These are phyloP conservation scores for Mortierella sp. DNA, from an alignment of 371 early-diverging fungal species.

Conservation along the genomic window DNA sequence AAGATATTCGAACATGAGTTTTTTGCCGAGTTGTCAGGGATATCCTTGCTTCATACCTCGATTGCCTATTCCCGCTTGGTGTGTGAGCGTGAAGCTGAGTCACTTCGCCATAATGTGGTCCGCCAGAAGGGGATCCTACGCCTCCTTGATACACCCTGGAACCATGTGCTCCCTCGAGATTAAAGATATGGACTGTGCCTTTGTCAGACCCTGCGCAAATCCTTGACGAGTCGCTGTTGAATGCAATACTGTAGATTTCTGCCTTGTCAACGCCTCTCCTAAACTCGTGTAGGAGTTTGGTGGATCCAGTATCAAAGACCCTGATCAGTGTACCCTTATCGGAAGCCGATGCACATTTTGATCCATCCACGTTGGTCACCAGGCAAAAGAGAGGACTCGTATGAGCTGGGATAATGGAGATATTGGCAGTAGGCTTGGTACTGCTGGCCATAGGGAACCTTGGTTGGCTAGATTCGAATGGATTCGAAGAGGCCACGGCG, in stretches of 20 bases:
- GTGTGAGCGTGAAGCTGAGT: slow-evolving; percentile 34
- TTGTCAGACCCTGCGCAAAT: slow-evolving; percentile 92
- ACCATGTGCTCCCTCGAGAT: slow-evolving; percentile 68
- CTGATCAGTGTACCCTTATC: slow-evolving; percentile 93
- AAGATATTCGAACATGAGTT: too few relatives aligned
- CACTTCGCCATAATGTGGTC: slow-evolving; percentile 70
- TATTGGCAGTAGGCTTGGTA: slow-evolving; percentile 64
- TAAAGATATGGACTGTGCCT: slow-evolving; percentile 94
- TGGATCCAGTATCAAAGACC: slow-evolving; percentile 84
- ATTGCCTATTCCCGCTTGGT: slow-evolving; percentile 68
- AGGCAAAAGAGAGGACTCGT: slow-evolving; percentile 78
- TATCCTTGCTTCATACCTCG: too few relatives aligned
- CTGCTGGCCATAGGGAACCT: slow-evolving; percentile 54
- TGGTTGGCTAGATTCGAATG: slow-evolving; percentile 23
- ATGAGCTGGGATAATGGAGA: slow-evolving; percentile 89
- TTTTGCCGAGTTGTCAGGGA: too few relatives aligned
- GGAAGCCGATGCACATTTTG: slow-evolving; percentile 83
- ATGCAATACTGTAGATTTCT: slow-evolving; percentile 88
- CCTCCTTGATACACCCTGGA: slow-evolving; percentile 38
- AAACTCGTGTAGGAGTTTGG: slow-evolving; percentile 84
- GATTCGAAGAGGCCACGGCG: slow-evolving; percentile 29
- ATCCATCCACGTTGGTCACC: slow-evolving; percentile 80
- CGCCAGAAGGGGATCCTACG: slow-evolving; percentile 34
- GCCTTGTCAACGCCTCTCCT: slow-evolving; percentile 92
- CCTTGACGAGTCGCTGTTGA: slow-evolving; percentile 80